Evolutionary conservation across 768 basidiomycete genomes (phyloP), one percentile per base, ranked within the genome.

Genomic region (Lenzites betulinus): DNA sequence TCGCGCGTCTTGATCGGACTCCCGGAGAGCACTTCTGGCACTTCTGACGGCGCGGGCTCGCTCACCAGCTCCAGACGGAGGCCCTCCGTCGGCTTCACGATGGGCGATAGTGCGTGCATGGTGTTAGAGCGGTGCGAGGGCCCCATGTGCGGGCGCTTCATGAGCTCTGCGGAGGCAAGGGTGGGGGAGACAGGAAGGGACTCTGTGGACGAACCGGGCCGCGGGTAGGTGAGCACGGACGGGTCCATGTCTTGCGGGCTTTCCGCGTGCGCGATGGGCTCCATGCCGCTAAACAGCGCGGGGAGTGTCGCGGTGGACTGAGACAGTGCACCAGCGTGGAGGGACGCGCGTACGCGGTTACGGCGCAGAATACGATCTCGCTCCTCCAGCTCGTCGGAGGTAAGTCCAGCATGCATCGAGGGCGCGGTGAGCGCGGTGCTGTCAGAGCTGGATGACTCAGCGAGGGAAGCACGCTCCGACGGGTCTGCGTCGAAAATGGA

Each of bases 141-240:
- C 39, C 51, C 50, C 30, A 55, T 20, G 43, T 52, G 43, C 30
- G 62, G 51, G 35, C 59, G 53, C 48, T 58, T 44, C 35, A 44
- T 30, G 28, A 56, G 35, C 20, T 59, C 60, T 11, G 60, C 50
- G 23, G 64, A 60, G 20, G 22, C 48, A n/a, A 67, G 38, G 15
- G 62, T 55, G 8, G 73, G 70, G 28, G 74, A 70, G 12, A 69
- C 66, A 12, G 81, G 81, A 11, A 90, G 76, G 60, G 84, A 85
- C 76, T 92, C 90, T 7, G 92, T 93, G 13, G 88, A 90, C 52
- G 83, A 80, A 12, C 82, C 86, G 16, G 93, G 90, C 49, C 93
- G 83, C 23, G 86, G 89, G 73, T 94, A 87, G 18, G 77, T 78
- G 65, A 89, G 75, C 38, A 95, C 93, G 16, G 88, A 89, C 7